These are phyloP conservation scores for Astrephomene gubernaculifera DNA, from an alignment of 139 green algal genomes.

Conservation along the genomic window DNA sequence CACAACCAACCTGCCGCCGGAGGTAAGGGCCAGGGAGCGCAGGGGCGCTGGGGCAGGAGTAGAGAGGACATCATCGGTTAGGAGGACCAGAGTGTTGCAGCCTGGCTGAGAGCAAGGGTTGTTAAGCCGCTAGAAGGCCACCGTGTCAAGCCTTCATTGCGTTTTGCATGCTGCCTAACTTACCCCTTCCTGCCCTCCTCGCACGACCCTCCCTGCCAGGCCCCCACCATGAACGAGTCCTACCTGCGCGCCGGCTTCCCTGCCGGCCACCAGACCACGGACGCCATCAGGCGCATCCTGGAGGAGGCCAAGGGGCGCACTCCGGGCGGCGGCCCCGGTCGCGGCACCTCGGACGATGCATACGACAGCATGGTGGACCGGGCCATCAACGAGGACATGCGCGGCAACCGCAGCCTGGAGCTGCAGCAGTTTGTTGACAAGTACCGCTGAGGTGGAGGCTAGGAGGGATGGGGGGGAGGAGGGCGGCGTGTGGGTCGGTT, in stretches of 20 bases:
- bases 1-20: slow-evolving; percentile 79
- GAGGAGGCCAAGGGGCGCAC: slow-evolving; percentile 47
- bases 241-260: slow-evolving; percentile 60
- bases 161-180: background rate
- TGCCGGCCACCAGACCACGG: slow-evolving; percentile 49
- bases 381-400: slow-evolving; percentile 29
- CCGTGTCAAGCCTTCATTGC: background rate
- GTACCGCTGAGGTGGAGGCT: slow-evolving; percentile 23
- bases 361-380: slow-evolving; percentile 24
- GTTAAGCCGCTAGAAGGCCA: background rate
- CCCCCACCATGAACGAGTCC: slow-evolving; percentile 79
- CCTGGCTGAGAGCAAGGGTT: background rate
- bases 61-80: background rate
- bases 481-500: too few relatives aligned
- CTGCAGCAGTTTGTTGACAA: slow-evolving; percentile 25
- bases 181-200: background rate
- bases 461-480: too few relatives aligned
- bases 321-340: background rate
- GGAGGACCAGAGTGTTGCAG: background rate
- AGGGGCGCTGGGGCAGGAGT: background rate
- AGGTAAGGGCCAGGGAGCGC: slow-evolving; percentile 61
- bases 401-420: slow-evolving; percentile 1
- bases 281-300: slow-evolving; percentile 55
- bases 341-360: background rate
- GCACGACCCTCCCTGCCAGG: background rate